A percentile compares a stretch with the other conserved stretches of the same genome.
Evolutionary conservation across 2,329 filamentous ascomycete genomes (phyloP).

Genomic region (Hypoxylon sp.): DNA sequence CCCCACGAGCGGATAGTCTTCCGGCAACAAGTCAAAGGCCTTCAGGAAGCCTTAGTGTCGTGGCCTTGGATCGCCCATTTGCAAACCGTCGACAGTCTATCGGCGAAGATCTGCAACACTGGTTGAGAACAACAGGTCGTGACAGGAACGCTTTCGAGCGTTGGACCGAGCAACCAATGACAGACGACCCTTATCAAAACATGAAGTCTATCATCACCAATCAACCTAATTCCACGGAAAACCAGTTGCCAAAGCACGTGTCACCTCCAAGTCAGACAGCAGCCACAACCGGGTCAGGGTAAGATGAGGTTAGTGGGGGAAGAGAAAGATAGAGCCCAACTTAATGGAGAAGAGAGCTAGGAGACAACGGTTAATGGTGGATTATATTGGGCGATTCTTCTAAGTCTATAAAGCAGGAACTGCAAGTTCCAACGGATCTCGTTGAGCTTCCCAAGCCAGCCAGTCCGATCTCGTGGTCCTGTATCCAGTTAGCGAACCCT

Average conservation of each 20-base stretch:
- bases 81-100: conserved; percentile 21
- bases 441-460: conserved; percentile 92
- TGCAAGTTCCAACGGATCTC: conserved; percentile 77
- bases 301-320: background rate
- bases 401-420: conserved; percentile 70
- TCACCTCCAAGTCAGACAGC: conserved; percentile 32
- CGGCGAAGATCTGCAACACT: conserved; percentile 17
- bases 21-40: conserved; percentile 4
- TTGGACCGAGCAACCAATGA: conserved; percentile 37
- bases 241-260: background rate
- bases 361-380: background rate
- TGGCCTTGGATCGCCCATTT: conserved; percentile 38
- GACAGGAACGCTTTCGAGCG: conserved; percentile 19
- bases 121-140: background rate
- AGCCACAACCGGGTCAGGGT: conserved; percentile 40
- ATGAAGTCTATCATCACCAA: conserved; percentile 30
- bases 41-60: background rate
- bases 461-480: conserved; percentile 97
- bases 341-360: background rate
- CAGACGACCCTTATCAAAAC: conserved; percentile 41
- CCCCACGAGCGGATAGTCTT: background rate
- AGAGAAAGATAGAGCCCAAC: background rate
- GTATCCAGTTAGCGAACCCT: conserved; percentile 50
- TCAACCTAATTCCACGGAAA: background rate
- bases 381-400: conserved; percentile 18